Evolutionary conservation across 768 basidiomycete species (phyloP).

Genomic region (Suillus variegatus): DNA sequence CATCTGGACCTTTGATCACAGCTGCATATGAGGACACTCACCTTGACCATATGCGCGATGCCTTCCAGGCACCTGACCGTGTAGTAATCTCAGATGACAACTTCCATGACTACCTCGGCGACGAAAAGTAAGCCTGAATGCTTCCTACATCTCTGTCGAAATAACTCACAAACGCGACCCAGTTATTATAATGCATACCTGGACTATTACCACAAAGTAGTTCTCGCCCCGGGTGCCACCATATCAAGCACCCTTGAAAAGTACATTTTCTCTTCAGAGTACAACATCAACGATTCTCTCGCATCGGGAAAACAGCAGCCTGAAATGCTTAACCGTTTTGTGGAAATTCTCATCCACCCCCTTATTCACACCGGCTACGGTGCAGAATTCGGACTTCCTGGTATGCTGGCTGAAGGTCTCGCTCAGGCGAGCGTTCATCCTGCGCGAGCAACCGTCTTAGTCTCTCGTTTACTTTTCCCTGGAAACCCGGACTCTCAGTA

Average conservation of each 20-base stretch:
- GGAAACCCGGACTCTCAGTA: slow-evolving; percentile 28
- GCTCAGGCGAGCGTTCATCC: slow-evolving; percentile 57
- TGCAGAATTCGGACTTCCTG: slow-evolving; percentile 62
- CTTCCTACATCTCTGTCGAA: background rate
- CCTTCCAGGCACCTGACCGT: slow-evolving; percentile 28
- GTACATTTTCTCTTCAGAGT: slow-evolving; percentile 56
- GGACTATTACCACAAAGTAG: slow-evolving; percentile 30
- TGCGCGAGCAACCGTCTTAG: slow-evolving; percentile 35
- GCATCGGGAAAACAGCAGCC: slow-evolving; percentile 39
- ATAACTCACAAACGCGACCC: background rate
- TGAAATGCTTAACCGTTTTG: slow-evolving; percentile 58
- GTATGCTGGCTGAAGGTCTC: slow-evolving; percentile 69
- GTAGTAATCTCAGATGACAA: slow-evolving; percentile 25
- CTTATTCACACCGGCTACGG: slow-evolving; percentile 67
- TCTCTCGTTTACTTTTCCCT: slow-evolving; percentile 34
- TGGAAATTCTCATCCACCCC: slow-evolving; percentile 64
- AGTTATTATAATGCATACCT: slow-evolving; percentile 36
- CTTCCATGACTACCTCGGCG: slow-evolving; percentile 28
- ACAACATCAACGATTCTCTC: slow-evolving; percentile 41
- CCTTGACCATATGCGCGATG: slow-evolving; percentile 38
- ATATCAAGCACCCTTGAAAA: slow-evolving; percentile 53
- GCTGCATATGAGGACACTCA: slow-evolving; percentile 44
- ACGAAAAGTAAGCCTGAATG: slow-evolving; percentile 29
- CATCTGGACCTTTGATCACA: slow-evolving; percentile 39
- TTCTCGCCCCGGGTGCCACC: slow-evolving; percentile 28